Conservation (phyloP, 768 basidiomycete genomes). For the Mrakia frigida region DNA sequence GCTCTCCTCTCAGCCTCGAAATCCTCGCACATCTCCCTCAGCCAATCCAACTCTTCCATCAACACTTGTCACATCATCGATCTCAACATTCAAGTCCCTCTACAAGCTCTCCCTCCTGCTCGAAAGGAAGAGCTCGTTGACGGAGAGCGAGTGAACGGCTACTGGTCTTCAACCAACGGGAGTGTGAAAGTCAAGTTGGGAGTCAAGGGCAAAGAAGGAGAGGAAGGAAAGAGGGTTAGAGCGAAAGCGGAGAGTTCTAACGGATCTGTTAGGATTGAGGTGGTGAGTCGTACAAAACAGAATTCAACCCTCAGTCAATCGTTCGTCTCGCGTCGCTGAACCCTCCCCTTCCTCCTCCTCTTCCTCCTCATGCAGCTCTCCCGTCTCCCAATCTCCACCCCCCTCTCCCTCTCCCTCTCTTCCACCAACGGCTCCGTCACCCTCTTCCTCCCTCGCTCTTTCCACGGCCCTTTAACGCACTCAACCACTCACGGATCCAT, state of each 20-base stretch:
- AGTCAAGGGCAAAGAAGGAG: not conserved
- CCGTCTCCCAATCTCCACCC: not conserved
- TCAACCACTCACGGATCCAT: not conserved
- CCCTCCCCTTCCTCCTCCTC: not conserved
- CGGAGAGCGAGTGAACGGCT: not conserved
- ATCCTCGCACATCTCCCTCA: constrained; percentile 21
- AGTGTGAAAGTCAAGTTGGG: constrained; percentile 6
- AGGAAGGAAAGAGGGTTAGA: not conserved
- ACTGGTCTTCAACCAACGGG: constrained; percentile 7
- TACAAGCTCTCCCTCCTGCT: not conserved
- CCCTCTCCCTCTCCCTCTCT: not conserved
- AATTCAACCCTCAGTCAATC: not conserved
- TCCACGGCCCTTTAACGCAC: constrained; percentile 20
- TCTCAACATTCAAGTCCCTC: not conserved
- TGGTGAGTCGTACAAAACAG: not conserved
- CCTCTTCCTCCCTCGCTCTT: constrained; percentile 18
- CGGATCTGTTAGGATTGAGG: not conserved
- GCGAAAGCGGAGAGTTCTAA: not conserved
- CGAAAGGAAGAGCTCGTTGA: not conserved
- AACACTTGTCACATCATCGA: constrained; percentile 18
- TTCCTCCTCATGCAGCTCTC: not conserved
- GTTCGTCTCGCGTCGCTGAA: not conserved
- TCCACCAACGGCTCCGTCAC: constrained; percentile 14
- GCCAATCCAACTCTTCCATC: not conserved
- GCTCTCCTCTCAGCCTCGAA: not conserved